These are phyloP conservation scores for Bassia scoparia DNA, from an alignment of 148 eudicot species.

Conservation along the genomic window DNA sequence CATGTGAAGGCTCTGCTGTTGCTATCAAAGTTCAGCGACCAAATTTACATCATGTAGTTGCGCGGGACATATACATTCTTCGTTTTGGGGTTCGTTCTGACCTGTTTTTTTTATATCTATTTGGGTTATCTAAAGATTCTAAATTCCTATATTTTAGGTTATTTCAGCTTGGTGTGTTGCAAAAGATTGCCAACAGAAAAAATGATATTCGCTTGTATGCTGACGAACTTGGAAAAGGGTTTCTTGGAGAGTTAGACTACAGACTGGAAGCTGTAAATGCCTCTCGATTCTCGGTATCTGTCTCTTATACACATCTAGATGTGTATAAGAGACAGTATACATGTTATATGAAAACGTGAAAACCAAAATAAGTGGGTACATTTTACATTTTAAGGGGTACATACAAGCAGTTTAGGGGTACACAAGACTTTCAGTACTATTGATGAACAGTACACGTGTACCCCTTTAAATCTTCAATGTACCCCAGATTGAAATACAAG, in stretches of 20 bases:
- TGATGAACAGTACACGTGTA: too few relatives aligned
- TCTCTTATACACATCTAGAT: too few relatives aligned
- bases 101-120: constrained; percentile 16
- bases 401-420: too few relatives aligned
- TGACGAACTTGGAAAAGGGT: constrained; percentile 96
- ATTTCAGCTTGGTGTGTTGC: constrained; percentile 75
- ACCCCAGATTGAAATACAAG: too few relatives aligned
- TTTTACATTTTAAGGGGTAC: too few relatives aligned
- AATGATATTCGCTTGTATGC: constrained; percentile 86
- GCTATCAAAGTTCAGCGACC: constrained; percentile 99
- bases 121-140: constrained; percentile 20
- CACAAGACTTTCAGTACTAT: too few relatives aligned
- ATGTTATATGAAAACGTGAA: too few relatives aligned
- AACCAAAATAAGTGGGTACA: too few relatives aligned
- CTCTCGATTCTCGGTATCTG: constrained; percentile 58
- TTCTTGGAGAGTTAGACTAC: constrained; percentile 94
- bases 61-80: constrained; percentile 82
- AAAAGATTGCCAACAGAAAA: constrained; percentile 71
- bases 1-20: constrained; percentile 68
- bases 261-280: constrained; percentile 91
- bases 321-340: too few relatives aligned
- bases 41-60: constrained; percentile 70
- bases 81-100: constrained; percentile 87
- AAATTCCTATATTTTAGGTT: constrained; percentile 39
- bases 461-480: too few relatives aligned